Base-by-base conservation (phyloP, 352 stramenopile genomes). In the Globisporangium alternatum region DNA sequence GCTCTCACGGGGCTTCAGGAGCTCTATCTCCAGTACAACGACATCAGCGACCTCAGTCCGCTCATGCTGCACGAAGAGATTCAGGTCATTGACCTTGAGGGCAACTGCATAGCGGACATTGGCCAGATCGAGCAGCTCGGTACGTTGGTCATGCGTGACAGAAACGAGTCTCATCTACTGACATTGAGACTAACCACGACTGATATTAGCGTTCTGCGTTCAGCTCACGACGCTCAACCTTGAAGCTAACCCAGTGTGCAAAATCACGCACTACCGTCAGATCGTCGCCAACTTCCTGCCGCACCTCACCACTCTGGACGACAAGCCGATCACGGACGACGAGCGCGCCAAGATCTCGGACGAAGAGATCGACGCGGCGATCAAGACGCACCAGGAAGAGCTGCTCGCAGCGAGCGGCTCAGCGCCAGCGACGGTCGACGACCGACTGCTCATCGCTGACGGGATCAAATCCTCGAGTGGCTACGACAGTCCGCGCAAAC, bases 1-100 rank as follows among this genome's bases (percentile, higher is more conserved):
- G 87, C 86, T 15, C 77, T 97, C 35, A 76, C 77, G n/a, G 80
- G 74, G 15, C 68, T 97, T 33, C 80, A 86, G 41, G 81, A 96
- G 57, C 72, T 97, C 12, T 86, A 91, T 52, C 60, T 95, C 6
- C 75, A 82, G 48, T 70, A 91, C 69, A 97, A 97, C 60, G 69
- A 73, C 28, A 80, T 97, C 53, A 78, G 55, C 41, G 85, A 95
- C 59, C 87, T 97, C 52, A 93, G 77, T 48, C 86, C 88, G 3
- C 67, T 96, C 37, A 85, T 80, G 33, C 90, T 96, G 83, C 89
- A 96, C 65, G 88, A 97, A 25, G 74, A 90, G 49, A 75, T 97
- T n/a, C 72, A 85, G 51, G 64, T 95, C 33, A 60, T 94, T 30
- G 84, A 96, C 67, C 60, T 95, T 28, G 71, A 91, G 68, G 80